phyloP scores from a whole-genome alignment of 345 rosid genomes.

The Hibiscus trionum region DNA sequence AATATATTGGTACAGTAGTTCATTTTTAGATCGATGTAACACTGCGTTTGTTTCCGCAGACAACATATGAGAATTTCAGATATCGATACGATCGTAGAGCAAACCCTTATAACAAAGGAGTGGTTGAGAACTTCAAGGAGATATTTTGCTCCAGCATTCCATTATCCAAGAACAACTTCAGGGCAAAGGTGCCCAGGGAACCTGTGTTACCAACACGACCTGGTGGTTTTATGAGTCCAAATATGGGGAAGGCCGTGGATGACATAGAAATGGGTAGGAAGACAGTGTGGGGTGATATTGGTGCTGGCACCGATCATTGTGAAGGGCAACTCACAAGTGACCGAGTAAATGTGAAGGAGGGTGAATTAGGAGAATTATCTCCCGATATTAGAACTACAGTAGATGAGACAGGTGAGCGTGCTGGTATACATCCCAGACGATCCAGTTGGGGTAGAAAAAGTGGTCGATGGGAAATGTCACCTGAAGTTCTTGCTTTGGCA shows the following conservation, averaged over 20 bases:
- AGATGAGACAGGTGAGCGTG: conserved; percentile 59
- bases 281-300: conserved; percentile 87
- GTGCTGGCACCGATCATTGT: conserved; percentile 46
- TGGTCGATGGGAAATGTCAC: conserved; percentile 80
- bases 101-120: conserved; percentile 83
- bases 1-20: background rate
- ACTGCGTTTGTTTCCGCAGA: conserved; percentile 41
- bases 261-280: conserved; percentile 98
- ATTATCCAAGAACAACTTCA: conserved; percentile 69
- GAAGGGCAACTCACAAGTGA: conserved; percentile 52
- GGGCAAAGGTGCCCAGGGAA: conserved; percentile 66
- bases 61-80: conserved; percentile 93
- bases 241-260: conserved; percentile 83
- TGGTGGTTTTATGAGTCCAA: conserved; percentile 89
- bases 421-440: conserved; percentile 67
- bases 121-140: conserved; percentile 64
- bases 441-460: conserved; percentile 78
- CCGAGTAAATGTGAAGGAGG: conserved; percentile 65
- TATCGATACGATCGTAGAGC: conserved; percentile 79
- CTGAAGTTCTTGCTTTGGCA: conserved; percentile 87
- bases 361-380: conserved; percentile 67
- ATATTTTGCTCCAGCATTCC: conserved; percentile 63
- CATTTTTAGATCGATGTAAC: background rate
- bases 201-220: conserved; percentile 54
- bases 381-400: conserved; percentile 62